phyloP scores from a whole-genome alignment of 2,329 filamentous ascomycete genomes.

The Hymenoscyphus albidus region DNA sequence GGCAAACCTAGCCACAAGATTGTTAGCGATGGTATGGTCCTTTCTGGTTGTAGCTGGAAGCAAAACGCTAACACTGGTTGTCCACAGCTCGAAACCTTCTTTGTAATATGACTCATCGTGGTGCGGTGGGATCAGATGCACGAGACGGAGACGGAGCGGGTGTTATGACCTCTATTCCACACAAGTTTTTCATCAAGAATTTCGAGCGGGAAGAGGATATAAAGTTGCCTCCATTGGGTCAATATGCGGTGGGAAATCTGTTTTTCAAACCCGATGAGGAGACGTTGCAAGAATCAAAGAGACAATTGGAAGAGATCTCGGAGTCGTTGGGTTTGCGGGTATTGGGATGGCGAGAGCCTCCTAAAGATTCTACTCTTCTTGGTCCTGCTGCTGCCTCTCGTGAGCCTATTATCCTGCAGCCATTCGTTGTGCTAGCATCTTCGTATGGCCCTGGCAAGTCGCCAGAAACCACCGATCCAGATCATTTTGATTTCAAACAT shows the following conservation, averaged over 20 bases:
- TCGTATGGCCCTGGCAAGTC: conserved; percentile 78
- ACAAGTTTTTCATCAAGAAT: conserved; percentile 98
- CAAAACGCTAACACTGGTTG: conserved; percentile 34
- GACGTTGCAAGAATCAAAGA: conserved; percentile 83
- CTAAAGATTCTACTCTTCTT: conserved; percentile 86
- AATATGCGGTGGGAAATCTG: conserved; percentile 95
- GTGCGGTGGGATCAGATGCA: conserved; percentile 95
- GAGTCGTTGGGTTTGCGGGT: conserved; percentile 83
- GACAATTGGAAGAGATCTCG: conserved; percentile 91
- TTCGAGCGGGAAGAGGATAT: conserved; percentile 88
- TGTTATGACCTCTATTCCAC: conserved; percentile 98
- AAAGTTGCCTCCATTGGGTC: conserved; percentile 79
- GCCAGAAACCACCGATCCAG: conserved; percentile 73
- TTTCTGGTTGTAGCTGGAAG: conserved; percentile 10
- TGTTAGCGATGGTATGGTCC: conserved; percentile 79
- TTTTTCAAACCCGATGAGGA: conserved; percentile 98
- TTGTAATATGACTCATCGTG: conserved; percentile 99
- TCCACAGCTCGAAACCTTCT: conserved; percentile 77
- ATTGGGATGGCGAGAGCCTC: conserved; percentile 93
- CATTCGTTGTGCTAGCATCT: conserved; percentile 84
- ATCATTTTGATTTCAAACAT: conserved; percentile 75
- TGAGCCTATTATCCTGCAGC: conserved; percentile 92
- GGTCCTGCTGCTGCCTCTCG: conserved; percentile 89
- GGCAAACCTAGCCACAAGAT: conserved; percentile 97
- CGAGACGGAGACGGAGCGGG: conserved; percentile 97